Percentiles rank a stretch among this genome's conserved stretches.
Conservation (phyloP, 352 stramenopile species). For the Phytophthora litchii region DNA sequence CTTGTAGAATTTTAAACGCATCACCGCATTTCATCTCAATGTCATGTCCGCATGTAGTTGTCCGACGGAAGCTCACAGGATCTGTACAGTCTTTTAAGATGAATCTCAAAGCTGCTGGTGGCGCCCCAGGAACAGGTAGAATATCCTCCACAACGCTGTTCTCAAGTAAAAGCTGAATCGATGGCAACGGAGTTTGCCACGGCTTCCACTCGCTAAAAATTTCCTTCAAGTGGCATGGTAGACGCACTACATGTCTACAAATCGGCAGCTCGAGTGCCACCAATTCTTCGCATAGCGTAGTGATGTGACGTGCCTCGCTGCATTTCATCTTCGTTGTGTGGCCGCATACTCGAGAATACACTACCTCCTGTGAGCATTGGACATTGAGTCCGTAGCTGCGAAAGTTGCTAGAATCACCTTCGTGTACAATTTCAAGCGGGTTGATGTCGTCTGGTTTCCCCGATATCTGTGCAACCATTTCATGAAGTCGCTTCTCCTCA, state of each 20-base stretch:
- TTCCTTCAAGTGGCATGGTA: slow-evolving; percentile 44
- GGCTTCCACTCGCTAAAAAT: slow-evolving; percentile 52
- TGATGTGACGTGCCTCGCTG: slow-evolving; percentile 47
- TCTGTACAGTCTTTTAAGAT: slow-evolving; percentile 45
- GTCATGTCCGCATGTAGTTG: slow-evolving; percentile 59
- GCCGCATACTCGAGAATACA: slow-evolving; percentile 43
- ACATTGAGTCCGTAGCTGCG: slow-evolving; percentile 52
- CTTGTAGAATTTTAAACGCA: slow-evolving; percentile 49
- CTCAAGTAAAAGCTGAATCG: slow-evolving; percentile 33
- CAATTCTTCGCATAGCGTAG: slow-evolving; percentile 36
- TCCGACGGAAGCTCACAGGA: slow-evolving; percentile 45
- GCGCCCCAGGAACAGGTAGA: slow-evolving; percentile 29
- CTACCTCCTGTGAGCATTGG: slow-evolving; percentile 42
- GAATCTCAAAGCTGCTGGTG: slow-evolving; percentile 29
- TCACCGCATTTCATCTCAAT: slow-evolving; percentile 56
- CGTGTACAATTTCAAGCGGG: slow-evolving; percentile 41
- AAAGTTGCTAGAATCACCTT: slow-evolving; percentile 39
- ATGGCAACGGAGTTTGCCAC: slow-evolving; percentile 34
- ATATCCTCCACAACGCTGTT: slow-evolving; percentile 50
- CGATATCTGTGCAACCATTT: slow-evolving; percentile 17
- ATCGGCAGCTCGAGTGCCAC: slow-evolving; percentile 37
- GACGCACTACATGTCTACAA: slow-evolving; percentile 52
- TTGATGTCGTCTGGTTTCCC: slow-evolving; percentile 16
- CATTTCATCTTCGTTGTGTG: slow-evolving; percentile 56
- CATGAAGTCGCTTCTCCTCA: slow-evolving; percentile 24